A percentile compares a stretch with the other conserved stretches of the same genome.
These are phyloP conservation scores for Pichia californica DNA, from an alignment of 805 yeast genomes.

Conservation along the genomic window DNA sequence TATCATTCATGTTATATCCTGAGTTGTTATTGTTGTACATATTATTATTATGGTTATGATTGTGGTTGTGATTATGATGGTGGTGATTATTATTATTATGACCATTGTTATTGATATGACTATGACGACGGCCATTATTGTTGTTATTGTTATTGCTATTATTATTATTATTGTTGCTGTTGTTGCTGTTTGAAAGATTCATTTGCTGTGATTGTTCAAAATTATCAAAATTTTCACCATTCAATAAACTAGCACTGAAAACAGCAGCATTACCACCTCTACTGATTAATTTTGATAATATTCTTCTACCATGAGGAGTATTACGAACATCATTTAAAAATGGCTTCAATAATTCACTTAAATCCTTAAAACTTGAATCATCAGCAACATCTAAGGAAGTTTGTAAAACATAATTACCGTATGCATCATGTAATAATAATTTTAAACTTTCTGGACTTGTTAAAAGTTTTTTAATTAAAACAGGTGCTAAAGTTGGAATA, in stretches of 20 bases:
- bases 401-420: slow-evolving; percentile 54
- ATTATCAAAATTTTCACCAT: slow-evolving; percentile 1
- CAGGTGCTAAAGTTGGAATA: slow-evolving; percentile 38
- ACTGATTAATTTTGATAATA: slow-evolving; percentile 53
- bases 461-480: slow-evolving; percentile 40
- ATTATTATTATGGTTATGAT: not conserved
- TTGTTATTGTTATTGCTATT: not conserved
- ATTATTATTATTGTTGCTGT: not conserved
- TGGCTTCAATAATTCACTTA: slow-evolving; percentile 61
- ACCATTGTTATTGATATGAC: not conserved
- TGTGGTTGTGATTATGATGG: not conserved
- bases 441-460: slow-evolving; percentile 29
- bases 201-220: not conserved
- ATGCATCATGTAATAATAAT: slow-evolving; percentile 48
- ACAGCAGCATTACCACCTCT: slow-evolving; percentile 24
- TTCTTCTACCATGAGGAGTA: slow-evolving; percentile 95
- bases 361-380: slow-evolving; percentile 42
- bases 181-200: not conserved
- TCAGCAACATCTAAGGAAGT: slow-evolving; percentile 53
- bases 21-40: too few relatives aligned
- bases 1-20: not conserved
- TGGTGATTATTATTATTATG: not conserved
- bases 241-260: slow-evolving; percentile 1
- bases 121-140: slow-evolving; percentile 6
- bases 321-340: slow-evolving; percentile 71